Percentiles rank a stretch among this genome's conserved stretches.
Conservation (phyloP, 345 rosid genomes). For the Lepidium didymum region DNA sequence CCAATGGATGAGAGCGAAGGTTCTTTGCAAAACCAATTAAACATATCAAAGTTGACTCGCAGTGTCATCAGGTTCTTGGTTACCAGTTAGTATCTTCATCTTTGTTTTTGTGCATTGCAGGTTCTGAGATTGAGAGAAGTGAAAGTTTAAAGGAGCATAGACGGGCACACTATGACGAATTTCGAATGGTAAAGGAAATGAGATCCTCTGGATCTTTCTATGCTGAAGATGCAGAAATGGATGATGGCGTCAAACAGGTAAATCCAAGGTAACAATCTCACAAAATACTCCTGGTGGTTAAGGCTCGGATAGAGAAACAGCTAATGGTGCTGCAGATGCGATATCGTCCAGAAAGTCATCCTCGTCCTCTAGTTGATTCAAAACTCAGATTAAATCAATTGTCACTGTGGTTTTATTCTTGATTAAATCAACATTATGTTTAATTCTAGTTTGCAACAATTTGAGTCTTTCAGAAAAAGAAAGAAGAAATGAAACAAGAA, state of each 20-base stretch:
- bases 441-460: background rate
- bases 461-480: background rate
- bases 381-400: background rate
- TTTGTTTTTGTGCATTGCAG: constrained; percentile 26
- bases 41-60: constrained; percentile 4
- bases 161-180: constrained; percentile 82
- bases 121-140: constrained; percentile 37
- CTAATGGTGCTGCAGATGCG: background rate
- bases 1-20: constrained; percentile 71
- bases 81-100: background rate
- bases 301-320: constrained; percentile 12
- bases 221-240: constrained; percentile 55
- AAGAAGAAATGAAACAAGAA: background rate
- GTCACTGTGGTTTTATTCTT: background rate
- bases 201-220: constrained; percentile 49
- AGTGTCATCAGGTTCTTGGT: background rate
- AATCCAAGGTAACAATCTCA: constrained; percentile 30
- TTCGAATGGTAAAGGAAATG: constrained; percentile 70
- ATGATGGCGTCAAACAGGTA: constrained; percentile 17
- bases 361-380: constrained; percentile 4
- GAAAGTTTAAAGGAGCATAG: constrained; percentile 71
- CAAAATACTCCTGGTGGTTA: constrained; percentile 36
- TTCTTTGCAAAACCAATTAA: constrained; percentile 14
- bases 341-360: background rate
- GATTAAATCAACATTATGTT: background rate